Conservation (phyloP, 2,329 filamentous ascomycete species). For the Fusarium succisae region DNA sequence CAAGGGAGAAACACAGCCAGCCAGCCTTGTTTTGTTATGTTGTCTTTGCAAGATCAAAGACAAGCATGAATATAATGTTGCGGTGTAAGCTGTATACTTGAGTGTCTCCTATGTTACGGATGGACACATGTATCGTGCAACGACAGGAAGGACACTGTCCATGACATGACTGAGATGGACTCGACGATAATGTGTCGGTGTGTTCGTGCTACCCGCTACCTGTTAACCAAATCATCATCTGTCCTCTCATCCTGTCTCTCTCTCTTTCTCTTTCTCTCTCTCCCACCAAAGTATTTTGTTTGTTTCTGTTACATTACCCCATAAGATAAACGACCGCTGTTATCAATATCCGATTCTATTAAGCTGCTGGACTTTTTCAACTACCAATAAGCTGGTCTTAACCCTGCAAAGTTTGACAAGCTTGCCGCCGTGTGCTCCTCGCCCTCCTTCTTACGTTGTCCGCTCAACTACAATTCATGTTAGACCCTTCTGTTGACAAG, state of each 20-base stretch:
- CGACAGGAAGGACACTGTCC: not conserved
- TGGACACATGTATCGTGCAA: slow-evolving; percentile 9
- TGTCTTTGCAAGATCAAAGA: not conserved
- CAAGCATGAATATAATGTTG: not conserved
- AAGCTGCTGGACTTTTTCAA: slow-evolving; percentile 21
- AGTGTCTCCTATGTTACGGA: not conserved
- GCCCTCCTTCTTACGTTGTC: slow-evolving; percentile 77
- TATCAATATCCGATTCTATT: slow-evolving; percentile 22
- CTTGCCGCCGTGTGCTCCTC: slow-evolving; percentile 56
- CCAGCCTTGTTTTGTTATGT: not conserved
- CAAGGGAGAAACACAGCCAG: slow-evolving; percentile 5
- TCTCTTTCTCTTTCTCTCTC: not conserved
- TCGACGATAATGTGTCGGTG: slow-evolving; percentile 17
- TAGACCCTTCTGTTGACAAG: not conserved
- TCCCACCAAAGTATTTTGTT: slow-evolving; percentile 22
- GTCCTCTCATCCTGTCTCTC: not conserved
- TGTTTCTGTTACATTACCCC: slow-evolving; percentile 21
- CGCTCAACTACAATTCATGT: slow-evolving; percentile 63
- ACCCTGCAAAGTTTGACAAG: slow-evolving; percentile 65
- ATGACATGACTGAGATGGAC: slow-evolving; percentile 5
- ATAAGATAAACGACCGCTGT: slow-evolving; percentile 16
- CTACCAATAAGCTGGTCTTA: slow-evolving; percentile 70
- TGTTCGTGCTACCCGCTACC: slow-evolving; percentile 36
- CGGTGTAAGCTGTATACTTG: not conserved
- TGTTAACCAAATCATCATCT: slow-evolving; percentile 24